Evolutionary conservation across 2,329 filamentous ascomycete species (phyloP).

Genomic region (Anisogramma anomala): DNA sequence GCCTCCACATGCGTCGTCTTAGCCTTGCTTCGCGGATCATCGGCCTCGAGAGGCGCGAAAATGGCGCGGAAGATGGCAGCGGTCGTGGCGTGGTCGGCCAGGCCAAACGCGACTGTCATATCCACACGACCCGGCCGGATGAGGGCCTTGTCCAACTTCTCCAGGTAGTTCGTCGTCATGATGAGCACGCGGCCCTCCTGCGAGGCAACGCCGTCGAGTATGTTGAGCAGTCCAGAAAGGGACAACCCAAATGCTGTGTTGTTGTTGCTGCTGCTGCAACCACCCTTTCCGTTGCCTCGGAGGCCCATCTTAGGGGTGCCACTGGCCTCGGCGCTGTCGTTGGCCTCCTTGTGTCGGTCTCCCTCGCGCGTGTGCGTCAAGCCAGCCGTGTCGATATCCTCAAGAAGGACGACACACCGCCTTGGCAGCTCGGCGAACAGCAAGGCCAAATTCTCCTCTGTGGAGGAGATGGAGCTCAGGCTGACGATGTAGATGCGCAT

Average conservation of each 20-base stretch:
- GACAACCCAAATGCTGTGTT: conserved; percentile 38
- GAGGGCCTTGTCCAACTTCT: conserved; percentile 50
- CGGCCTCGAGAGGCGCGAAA: conserved; percentile 40
- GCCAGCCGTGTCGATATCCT: conserved; percentile 66
- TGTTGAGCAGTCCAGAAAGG: conserved; percentile 67
- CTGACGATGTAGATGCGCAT: conserved; percentile 63
- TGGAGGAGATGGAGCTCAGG: conserved; percentile 49
- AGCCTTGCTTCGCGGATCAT: conserved; percentile 25
- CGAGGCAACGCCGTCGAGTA: conserved; percentile 61
- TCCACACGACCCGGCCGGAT: conserved; percentile 53
- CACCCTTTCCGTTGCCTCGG: conserved; percentile 12
- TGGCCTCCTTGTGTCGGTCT: conserved; percentile 2
- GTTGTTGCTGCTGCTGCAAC: conserved; percentile 18
- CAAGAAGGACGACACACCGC: conserved; percentile 61
- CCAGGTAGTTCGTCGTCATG: conserved; percentile 55
- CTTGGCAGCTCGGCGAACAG: conserved; percentile 58
- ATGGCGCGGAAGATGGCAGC: conserved; percentile 47
- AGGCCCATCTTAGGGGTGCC: background rate
- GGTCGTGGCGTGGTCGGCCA: conserved; percentile 41
- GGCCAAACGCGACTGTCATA: conserved; percentile 45
- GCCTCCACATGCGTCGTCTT: conserved; percentile 17
- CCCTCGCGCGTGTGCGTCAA: conserved; percentile 48
- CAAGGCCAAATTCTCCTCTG: conserved; percentile 51
- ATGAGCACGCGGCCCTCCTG: conserved; percentile 52
- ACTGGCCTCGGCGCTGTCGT: conserved; percentile 12